Evolutionary conservation across 257 asterid genomes (phyloP).

Genomic region (Schizonepeta tenuifolia): DNA sequence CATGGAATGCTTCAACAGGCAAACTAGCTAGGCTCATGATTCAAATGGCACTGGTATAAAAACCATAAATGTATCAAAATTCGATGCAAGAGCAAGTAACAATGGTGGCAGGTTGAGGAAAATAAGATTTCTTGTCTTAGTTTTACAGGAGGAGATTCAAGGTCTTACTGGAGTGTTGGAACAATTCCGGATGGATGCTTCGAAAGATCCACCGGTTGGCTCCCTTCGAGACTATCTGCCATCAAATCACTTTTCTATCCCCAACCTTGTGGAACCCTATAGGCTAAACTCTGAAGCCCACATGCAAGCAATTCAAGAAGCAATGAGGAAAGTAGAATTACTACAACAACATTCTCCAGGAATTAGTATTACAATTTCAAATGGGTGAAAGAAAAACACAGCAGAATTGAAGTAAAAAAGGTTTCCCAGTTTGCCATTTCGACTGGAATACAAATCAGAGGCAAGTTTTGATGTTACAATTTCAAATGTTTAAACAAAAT

Average conservation of each 20-base stretch:
- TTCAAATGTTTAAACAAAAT: too few species aligned
- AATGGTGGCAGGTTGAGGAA: neutral
- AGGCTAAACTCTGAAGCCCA: too few species aligned
- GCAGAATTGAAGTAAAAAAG: too few species aligned
- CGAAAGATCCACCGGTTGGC: slow-evolving; percentile 74
- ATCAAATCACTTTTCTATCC: slow-evolving; percentile 38
- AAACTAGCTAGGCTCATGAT: neutral
- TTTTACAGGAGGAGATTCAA: neutral
- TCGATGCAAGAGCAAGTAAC: neutral
- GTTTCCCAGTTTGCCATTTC: too few species aligned
- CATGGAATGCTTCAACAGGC: neutral
- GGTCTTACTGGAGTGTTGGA: slow-evolving; percentile 79
- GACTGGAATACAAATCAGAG: too few species aligned
- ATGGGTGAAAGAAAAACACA: too few species aligned
- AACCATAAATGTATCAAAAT: neutral
- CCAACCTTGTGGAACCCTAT: neutral
- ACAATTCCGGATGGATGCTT: slow-evolving; percentile 90
- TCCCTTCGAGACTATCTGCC: slow-evolving; percentile 85
- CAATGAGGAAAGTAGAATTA: too few species aligned
- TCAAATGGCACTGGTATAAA: neutral
- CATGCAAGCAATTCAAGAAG: too few species aligned
- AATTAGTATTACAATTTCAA: too few species aligned
- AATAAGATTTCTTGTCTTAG: neutral
- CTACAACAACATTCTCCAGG: too few species aligned
- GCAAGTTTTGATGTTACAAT: too few species aligned